Evolutionary conservation across 2,329 filamentous ascomycete species (phyloP).

Genomic region (Aaosphaeria pasadenensis): DNA sequence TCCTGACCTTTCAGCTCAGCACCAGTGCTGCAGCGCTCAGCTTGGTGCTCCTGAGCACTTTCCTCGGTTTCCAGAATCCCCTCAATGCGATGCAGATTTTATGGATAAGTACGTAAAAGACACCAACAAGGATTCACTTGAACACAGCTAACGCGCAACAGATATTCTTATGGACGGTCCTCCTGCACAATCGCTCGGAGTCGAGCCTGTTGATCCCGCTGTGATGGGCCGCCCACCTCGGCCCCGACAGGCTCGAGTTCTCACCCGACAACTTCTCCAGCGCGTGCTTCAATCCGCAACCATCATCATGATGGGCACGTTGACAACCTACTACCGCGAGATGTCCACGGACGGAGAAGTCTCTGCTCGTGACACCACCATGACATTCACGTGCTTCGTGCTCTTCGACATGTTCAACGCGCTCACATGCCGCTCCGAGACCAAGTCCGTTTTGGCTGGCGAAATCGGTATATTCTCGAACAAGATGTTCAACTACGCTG

Average conservation of each 20-base stretch:
- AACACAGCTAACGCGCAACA: constrained; percentile 39
- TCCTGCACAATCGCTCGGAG: constrained; percentile 92
- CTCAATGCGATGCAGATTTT: constrained; percentile 99
- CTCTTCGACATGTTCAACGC: constrained; percentile 99
- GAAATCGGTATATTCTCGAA: constrained; percentile 83
- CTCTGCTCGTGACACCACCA: constrained; percentile 91
- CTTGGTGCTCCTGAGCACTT: constrained; percentile 87
- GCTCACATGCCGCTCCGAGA: constrained; percentile 84
- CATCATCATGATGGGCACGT: constrained; percentile 90
- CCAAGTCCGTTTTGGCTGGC: constrained; percentile 82
- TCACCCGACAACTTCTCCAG: constrained; percentile 78
- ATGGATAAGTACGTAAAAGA: constrained; percentile 82
- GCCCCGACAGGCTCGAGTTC: constrained; percentile 79
- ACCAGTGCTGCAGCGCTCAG: constrained; percentile 92
- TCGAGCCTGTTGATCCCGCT: constrained; percentile 89
- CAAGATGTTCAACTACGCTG: constrained; percentile 94
- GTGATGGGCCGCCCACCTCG: constrained; percentile 92
- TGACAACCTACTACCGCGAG: constrained; percentile 86
- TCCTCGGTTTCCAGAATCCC: constrained; percentile 89
- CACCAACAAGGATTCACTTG: not conserved
- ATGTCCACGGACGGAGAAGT: constrained; percentile 82
- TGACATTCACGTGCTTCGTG: constrained; percentile 99
- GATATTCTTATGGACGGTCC: constrained; percentile 99
- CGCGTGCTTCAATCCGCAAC: constrained; percentile 83
- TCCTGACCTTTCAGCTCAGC: constrained; percentile 96